Conservation (phyloP, 192 early-diverging fungal genomes). For the Coemansia sp. region DNA sequence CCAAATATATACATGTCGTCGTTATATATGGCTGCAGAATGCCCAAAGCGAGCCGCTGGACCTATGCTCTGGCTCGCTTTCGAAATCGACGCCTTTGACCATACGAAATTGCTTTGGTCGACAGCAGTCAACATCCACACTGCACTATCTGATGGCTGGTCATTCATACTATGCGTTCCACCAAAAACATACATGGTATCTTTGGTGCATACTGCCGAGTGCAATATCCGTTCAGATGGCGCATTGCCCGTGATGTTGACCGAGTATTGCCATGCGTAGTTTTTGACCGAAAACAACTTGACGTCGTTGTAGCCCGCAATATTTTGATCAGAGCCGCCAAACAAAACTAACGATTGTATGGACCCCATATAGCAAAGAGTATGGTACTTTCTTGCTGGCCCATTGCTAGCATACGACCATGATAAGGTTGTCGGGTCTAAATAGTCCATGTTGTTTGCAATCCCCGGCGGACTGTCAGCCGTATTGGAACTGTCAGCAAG, state of each 20-base stretch:
- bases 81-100: conserved; percentile 47
- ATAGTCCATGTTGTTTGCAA: conserved; percentile 45
- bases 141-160: conserved; percentile 44
- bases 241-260: conserved; percentile 42
- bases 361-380: conserved; percentile 55
- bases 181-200: conserved; percentile 72
- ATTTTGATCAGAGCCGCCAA: conserved; percentile 63
- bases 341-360: conserved; percentile 58
- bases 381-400: conserved; percentile 53
- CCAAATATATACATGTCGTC: conserved; percentile 68
- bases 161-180: conserved; percentile 28
- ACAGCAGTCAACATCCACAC: conserved; percentile 52
- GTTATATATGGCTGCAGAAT: conserved; percentile 59
- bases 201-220: conserved; percentile 63
- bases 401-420: conserved; percentile 61
- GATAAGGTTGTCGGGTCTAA: conserved; percentile 51
- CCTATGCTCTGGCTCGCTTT: conserved; percentile 28
- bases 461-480: conserved; percentile 23
- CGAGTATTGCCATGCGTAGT: conserved; percentile 56
- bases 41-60: conserved; percentile 60
- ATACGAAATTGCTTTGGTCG: not conserved
- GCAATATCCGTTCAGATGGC: conserved; percentile 57
- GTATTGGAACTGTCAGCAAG: conserved; percentile 22
- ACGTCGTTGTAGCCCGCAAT: conserved; percentile 51
- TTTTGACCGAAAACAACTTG: conserved; percentile 48